Evolutionary conservation across 2,329 filamentous ascomycete genomes (phyloP).

Genomic region (Metarhizium guizhouense): DNA sequence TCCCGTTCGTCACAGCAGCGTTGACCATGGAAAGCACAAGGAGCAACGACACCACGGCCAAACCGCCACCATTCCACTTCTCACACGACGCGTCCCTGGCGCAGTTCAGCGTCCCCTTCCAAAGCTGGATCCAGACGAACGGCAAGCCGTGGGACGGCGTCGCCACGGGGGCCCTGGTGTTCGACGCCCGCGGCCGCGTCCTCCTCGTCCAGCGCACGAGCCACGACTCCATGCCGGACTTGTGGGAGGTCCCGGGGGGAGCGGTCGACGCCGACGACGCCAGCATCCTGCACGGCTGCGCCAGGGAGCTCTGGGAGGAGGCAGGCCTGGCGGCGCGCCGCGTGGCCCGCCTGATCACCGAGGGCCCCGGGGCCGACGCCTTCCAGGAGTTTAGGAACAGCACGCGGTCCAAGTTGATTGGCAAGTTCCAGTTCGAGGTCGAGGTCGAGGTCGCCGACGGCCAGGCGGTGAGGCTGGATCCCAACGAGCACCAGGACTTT

Average conservation of each 20-base stretch:
- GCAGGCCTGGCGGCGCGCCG: constrained; percentile 20
- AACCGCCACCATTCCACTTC: not conserved
- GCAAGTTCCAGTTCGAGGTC: constrained; percentile 10
- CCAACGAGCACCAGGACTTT: constrained; percentile 21
- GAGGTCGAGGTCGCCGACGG: constrained; percentile 10
- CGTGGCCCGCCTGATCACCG: constrained; percentile 11
- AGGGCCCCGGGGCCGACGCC: not conserved
- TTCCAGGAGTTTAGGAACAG: constrained; percentile 1
- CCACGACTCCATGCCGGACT: constrained; percentile 26
- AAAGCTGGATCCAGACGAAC: not conserved
- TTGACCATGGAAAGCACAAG: no score
- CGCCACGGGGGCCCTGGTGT: constrained; percentile 18
- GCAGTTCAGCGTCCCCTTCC: constrained; percentile 1
- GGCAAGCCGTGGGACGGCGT: constrained; percentile 11
- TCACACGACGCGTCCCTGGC: constrained; percentile 3
- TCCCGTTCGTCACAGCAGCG: no score
- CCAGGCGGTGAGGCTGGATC: constrained; percentile 16
- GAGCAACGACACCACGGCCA: no score
- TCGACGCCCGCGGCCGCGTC: constrained; percentile 15
- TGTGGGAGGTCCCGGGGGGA: constrained; percentile 36
- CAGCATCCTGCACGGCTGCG: constrained; percentile 26
- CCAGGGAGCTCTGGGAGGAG: constrained; percentile 35
- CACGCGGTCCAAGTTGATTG: not conserved
- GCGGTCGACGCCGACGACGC: constrained; percentile 26
- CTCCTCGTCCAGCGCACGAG: constrained; percentile 31